Conservation (phyloP, 768 basidiomycete species). For the Tricholoma furcatifolium region DNA sequence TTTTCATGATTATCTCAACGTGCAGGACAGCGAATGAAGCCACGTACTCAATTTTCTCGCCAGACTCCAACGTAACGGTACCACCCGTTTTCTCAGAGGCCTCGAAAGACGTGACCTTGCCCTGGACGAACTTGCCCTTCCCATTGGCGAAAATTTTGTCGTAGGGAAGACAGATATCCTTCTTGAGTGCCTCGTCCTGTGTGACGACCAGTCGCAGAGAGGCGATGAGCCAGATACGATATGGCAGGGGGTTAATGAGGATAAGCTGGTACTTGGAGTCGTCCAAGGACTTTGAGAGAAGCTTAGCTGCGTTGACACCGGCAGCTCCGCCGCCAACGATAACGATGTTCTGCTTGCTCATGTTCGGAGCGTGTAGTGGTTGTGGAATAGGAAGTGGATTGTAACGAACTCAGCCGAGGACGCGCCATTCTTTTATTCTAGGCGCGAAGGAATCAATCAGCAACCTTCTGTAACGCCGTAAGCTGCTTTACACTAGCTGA, state of each 20-base stretch:
- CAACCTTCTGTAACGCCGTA: neutral
- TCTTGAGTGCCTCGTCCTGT: slow-evolving; percentile 39
- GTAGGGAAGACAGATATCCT: slow-evolving; percentile 48
- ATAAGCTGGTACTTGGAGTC: slow-evolving; percentile 46
- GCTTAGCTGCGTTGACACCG: slow-evolving; percentile 45
- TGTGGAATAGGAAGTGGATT: neutral
- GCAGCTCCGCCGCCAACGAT: slow-evolving; percentile 61
- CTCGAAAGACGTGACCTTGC: slow-evolving; percentile 33
- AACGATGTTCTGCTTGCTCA: slow-evolving; percentile 26
- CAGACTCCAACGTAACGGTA: slow-evolving; percentile 47
- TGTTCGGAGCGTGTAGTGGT: neutral
- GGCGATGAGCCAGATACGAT: slow-evolving; percentile 48
- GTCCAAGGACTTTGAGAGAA: slow-evolving; percentile 52
- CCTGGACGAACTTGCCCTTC: slow-evolving; percentile 48
- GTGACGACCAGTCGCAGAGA: slow-evolving; percentile 54
- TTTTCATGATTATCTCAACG: neutral
- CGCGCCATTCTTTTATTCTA: slow-evolving; percentile 1
- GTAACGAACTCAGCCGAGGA: neutral
- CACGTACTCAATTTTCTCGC: slow-evolving; percentile 40
- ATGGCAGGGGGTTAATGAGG: slow-evolving; percentile 54
- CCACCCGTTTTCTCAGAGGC: slow-evolving; percentile 30
- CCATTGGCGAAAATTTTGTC: slow-evolving; percentile 50
- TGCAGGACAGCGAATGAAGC: neutral
- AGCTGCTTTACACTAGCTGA: too few relatives aligned
- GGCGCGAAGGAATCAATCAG: neutral